Evolutionary conservation across 306 rosid species (phyloP).

Genomic region (Oemleria cerasiformis): DNA sequence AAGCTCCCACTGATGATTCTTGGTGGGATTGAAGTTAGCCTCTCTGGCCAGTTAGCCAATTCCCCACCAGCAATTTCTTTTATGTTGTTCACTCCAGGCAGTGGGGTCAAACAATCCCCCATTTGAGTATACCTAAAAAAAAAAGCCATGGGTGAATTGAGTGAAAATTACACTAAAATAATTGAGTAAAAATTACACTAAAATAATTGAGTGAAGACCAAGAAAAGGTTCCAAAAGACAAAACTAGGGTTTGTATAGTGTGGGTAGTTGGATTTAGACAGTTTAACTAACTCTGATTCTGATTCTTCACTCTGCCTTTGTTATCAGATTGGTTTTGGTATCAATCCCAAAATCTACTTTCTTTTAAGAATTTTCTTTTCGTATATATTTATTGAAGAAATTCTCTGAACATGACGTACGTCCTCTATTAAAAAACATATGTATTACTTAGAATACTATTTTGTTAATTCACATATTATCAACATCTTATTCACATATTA

Average conservation of each 20-base stretch:
- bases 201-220: slow-evolving; percentile 19
- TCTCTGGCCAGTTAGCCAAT: slow-evolving; percentile 75
- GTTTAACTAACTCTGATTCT: slow-evolving; percentile 14
- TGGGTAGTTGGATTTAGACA: slow-evolving; percentile 15
- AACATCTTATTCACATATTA: no score
- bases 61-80: slow-evolving; percentile 68
- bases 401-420: background rate
- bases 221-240: slow-evolving; percentile 20
- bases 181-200: background rate
- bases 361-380: background rate
- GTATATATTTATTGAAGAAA: background rate
- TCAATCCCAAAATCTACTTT: slow-evolving; percentile 26
- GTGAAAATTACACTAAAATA: background rate
- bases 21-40: slow-evolving; percentile 72
- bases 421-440: no score
- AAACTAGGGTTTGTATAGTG: slow-evolving; percentile 2
- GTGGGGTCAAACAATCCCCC: slow-evolving; percentile 80
- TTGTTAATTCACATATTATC: no score
- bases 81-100: slow-evolving; percentile 58
- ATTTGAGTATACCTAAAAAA: slow-evolving; percentile 72
- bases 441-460: no score
- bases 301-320: slow-evolving; percentile 30
- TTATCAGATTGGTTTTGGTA: slow-evolving; percentile 61
- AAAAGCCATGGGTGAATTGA: background rate
- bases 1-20: slow-evolving; percentile 70